Conservation (phyloP, 371 early-diverging fungal species). For the Blakeslea trispora region DNA sequence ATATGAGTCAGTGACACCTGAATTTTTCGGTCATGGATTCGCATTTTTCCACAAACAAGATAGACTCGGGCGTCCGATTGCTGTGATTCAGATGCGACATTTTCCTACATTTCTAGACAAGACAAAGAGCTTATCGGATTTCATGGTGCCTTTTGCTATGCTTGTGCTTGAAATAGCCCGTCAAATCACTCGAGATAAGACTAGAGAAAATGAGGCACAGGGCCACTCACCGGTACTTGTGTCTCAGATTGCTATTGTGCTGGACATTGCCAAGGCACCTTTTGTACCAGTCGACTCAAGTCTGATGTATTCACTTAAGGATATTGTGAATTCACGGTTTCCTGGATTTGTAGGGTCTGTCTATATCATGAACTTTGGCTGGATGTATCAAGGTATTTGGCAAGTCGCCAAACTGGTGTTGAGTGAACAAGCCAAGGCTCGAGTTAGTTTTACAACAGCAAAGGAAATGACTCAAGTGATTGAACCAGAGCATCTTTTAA, state of each 20-base stretch:
- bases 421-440: slow-evolving; percentile 47
- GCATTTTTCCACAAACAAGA: slow-evolving; percentile 51
- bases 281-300: slow-evolving; percentile 45
- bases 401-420: slow-evolving; percentile 48
- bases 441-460: slow-evolving; percentile 37
- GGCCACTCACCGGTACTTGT: slow-evolving; percentile 16
- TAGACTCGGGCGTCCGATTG: slow-evolving; percentile 42
- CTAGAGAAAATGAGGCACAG: slow-evolving; percentile 28
- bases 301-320: slow-evolving; percentile 32
- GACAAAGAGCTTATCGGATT: slow-evolving; percentile 30
- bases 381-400: slow-evolving; percentile 60
- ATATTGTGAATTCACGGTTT: slow-evolving; percentile 36
- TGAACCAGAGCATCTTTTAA: slow-evolving; percentile 29
- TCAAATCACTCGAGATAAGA: slow-evolving; percentile 41
- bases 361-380: slow-evolving; percentile 54
- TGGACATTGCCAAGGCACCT: slow-evolving; percentile 48
- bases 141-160: slow-evolving; percentile 47
- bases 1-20: slow-evolving; percentile 29
- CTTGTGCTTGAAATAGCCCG: slow-evolving; percentile 52
- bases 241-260: slow-evolving; percentile 45
- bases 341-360: slow-evolving; percentile 51
- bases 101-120: slow-evolving; percentile 45
- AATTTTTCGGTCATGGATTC: slow-evolving; percentile 41
- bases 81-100: slow-evolving; percentile 44
- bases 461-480: slow-evolving; percentile 39